These are phyloP conservation scores for Capsicum pubescens DNA, from an alignment of 257 asterid genomes.

Conservation along the genomic window DNA sequence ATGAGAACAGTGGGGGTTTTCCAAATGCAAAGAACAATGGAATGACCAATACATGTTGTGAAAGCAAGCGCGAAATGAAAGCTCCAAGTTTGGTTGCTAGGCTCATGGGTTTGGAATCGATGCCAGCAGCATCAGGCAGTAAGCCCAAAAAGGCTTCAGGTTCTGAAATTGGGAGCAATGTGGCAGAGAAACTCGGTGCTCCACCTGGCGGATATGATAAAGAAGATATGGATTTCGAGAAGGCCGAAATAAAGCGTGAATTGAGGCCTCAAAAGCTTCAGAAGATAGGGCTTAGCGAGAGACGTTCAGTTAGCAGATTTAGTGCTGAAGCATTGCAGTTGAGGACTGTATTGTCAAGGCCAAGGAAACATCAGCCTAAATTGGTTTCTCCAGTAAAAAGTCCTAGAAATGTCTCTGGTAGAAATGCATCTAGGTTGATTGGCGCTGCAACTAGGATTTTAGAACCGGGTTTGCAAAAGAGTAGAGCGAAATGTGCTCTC, in stretches of 20 bases:
- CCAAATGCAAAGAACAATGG: constrained; percentile 53
- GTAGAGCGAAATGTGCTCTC: constrained; percentile 63
- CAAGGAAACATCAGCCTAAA: constrained; percentile 69
- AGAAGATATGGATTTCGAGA: constrained; percentile 49
- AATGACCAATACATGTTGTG: constrained; percentile 45
- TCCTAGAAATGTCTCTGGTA: constrained; percentile 63
- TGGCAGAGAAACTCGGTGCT: constrained; percentile 38
- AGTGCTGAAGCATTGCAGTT: constrained; percentile 69
- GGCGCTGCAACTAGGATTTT: constrained; percentile 85
- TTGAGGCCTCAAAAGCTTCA: constrained; percentile 88
- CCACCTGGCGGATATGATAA: constrained; percentile 23
- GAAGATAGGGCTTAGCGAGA: constrained; percentile 67
- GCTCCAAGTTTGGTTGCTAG: constrained; percentile 86
- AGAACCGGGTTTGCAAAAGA: constrained; percentile 83
- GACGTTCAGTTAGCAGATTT: constrained; percentile 51
- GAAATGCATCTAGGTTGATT: constrained; percentile 65
- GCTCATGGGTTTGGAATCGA: constrained; percentile 95
- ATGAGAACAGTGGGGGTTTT: constrained; percentile 93
- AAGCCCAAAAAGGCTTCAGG: constrained; percentile 49
- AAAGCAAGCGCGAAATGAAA: constrained; percentile 55
- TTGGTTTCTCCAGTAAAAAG: constrained; percentile 77
- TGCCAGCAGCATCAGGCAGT: constrained; percentile 65
- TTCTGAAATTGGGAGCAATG: constrained; percentile 38
- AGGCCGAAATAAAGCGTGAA: constrained; percentile 59
- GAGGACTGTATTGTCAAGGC: constrained; percentile 61